Percentiles rank a stretch among this genome's conserved stretches.
Conservation (phyloP, 345 rosid genomes). For the Gossypium bickii region DNA sequence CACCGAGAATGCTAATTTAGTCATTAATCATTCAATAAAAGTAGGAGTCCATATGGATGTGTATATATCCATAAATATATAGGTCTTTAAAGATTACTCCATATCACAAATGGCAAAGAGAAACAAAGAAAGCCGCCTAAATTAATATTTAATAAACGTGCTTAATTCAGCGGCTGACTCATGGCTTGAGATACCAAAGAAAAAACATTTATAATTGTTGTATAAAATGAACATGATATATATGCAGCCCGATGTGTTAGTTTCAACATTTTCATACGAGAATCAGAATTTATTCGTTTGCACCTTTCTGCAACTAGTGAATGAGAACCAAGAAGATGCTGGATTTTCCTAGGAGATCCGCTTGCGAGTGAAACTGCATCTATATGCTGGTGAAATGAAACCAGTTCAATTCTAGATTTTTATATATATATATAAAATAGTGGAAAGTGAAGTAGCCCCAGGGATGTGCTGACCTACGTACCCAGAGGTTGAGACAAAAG, state of each 20-base stretch:
- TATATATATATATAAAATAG: not conserved
- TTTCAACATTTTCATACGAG: not conserved
- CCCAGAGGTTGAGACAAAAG: not conserved
- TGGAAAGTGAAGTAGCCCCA: not conserved
- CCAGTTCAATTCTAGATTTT: too few relatives aligned
- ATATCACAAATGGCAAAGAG: not conserved
- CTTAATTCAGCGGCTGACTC: too few relatives aligned
- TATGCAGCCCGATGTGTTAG: not conserved
- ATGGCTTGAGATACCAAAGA: too few relatives aligned
- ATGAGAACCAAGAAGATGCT: not conserved
- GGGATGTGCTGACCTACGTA: conserved; percentile 1
- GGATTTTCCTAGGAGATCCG: not conserved
- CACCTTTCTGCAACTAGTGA: not conserved
- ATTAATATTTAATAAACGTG: not conserved
- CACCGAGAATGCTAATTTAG: not conserved
- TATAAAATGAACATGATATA: not conserved
- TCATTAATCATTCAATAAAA: too few relatives aligned
- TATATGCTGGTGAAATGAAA: not conserved
- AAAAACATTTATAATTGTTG: not conserved
- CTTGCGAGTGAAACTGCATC: not conserved
- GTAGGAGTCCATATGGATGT: not conserved
- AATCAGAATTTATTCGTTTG: not conserved
- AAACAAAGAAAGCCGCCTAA: not conserved
- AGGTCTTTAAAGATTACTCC: not conserved
- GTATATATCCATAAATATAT: too few relatives aligned